Percentiles rank a stretch among this genome's conserved stretches.
Conservation (phyloP, 1,284 basidiomycete species). For the Termitomyces sp. region DNA sequence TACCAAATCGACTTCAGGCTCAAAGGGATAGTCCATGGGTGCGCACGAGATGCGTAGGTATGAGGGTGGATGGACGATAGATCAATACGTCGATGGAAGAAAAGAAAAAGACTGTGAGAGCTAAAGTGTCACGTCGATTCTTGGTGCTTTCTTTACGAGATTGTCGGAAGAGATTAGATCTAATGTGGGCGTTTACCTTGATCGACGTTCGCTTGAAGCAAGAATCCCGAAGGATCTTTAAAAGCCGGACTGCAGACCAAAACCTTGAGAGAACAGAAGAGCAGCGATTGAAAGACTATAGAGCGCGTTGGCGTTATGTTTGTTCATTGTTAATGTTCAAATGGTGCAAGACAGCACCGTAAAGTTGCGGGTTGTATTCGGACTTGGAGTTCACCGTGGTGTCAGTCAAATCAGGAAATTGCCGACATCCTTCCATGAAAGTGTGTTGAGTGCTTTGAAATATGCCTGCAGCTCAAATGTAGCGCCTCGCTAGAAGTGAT, state of each 20-base stretch:
- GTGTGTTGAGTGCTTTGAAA: not conserved
- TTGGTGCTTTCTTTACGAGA: not conserved
- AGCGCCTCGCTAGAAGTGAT: not conserved
- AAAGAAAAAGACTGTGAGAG: not conserved
- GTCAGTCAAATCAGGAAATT: not conserved
- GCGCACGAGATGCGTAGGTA: not conserved
- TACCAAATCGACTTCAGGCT: not conserved
- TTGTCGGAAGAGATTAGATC: not conserved
- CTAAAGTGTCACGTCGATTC: not conserved
- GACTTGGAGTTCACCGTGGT: not conserved
- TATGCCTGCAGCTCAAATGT: not conserved
- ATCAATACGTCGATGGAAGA: not conserved
- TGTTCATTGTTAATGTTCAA: not conserved
- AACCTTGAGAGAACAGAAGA: not conserved
- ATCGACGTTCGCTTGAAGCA: not conserved
- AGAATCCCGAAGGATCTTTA: not conserved
- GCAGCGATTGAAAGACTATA: not conserved
- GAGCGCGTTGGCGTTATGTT: too few relatives aligned
- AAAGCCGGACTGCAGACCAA: not conserved
- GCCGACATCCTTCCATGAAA: not conserved
- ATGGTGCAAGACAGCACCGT: not conserved
- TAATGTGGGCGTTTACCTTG: not conserved
- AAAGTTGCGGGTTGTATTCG: not conserved
- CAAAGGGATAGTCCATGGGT: not conserved
- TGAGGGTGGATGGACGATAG: not conserved